Evolutionary conservation across 495 filamentous ascomycete species (phyloP), one percentile per base, ranked within the genome.

Genomic region (Corynascus novoguineensis): DNA sequence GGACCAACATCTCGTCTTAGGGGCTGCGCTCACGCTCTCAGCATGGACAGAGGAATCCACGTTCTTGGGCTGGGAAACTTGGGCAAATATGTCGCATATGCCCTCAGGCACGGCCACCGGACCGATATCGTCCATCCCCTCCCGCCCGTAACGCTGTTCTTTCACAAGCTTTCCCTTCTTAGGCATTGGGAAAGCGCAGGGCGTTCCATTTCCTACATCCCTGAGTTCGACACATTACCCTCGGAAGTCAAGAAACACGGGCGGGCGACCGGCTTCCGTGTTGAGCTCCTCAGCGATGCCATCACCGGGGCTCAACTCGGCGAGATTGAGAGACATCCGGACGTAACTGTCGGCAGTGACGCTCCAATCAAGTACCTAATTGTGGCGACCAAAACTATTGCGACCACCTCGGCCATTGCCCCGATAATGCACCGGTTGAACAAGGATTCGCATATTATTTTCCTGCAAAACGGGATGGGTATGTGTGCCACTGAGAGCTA

Each of bases 391-490:
- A 91, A 91, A 71, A 76, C 85, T 0, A 66, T 76, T 28, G 57
- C 75, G 31, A 85, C 85, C 0, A 64, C 76, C 14, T 59, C 67
- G 3, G 86, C 86, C 7, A 66, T 93, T 4, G 48, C 69, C 8
- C 60, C 69, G 3, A 69, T 92, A 24, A 73, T 69, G 12, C 73
- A 83, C 45, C 80, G 89, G 1, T 67, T 95, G 24, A 74, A 69
- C 6, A 66, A 67, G 0, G 67, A 79, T 4, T 86, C 86, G 12
- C 85, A 84, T 0, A 76, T 95, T 22, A 67, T 88, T 15, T 83
- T 95, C 28, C 65, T 91, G 9, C 88, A 92, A 55, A 91, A 92
- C 58, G 89, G 89, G 17, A 84, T 92, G 83, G 89, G 87, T 17
- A 68, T 79, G 17, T 19, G 4, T 27, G 4, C 11, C 11, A 8